Percentiles rank a stretch among this genome's conserved stretches.
These are phyloP conservation scores for Chlamydomonas reinhardtii DNA, from an alignment of 163 green algal genomes.

Conservation along the genomic window DNA sequence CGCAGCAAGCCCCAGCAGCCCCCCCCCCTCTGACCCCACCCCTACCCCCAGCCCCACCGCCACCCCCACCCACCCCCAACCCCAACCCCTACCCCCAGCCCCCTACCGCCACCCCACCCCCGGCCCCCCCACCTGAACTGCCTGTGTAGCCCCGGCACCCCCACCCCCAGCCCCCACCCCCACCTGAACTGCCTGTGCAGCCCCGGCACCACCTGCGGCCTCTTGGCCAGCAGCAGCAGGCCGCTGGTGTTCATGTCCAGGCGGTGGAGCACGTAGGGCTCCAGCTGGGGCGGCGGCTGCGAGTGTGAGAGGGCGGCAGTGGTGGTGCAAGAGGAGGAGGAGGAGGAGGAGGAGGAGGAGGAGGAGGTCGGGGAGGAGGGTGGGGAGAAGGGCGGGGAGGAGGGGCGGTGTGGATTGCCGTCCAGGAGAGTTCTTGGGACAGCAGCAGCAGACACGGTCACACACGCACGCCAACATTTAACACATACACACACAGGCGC, in stretches of 20 bases:
- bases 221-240: conserved; percentile 73
- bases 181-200: conserved; percentile 73
- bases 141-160: conserved; percentile 37
- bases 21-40: too few species aligned
- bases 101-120: neutral
- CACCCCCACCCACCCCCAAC: neutral
- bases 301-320: too few species aligned
- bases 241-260: conserved; percentile 74
- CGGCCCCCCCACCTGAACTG: conserved; percentile 68
- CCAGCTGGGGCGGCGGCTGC: conserved; percentile 6
- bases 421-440: too few species aligned
- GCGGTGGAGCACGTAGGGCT: conserved; percentile 68
- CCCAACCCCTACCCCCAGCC: too few species aligned
- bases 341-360: neutral
- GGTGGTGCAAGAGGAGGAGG: too few species aligned
- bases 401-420: too few species aligned
- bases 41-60: too few species aligned
- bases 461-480: too few species aligned
- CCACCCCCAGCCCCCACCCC: neutral
- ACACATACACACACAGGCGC: too few species aligned
- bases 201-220: conserved; percentile 43
- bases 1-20: too few species aligned
- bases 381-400: too few species aligned
- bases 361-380: neutral
- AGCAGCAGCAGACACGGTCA: too few species aligned